phyloP scores from a whole-genome alignment of 2,329 filamentous ascomycete species.

The Fusarium falciforme region DNA sequence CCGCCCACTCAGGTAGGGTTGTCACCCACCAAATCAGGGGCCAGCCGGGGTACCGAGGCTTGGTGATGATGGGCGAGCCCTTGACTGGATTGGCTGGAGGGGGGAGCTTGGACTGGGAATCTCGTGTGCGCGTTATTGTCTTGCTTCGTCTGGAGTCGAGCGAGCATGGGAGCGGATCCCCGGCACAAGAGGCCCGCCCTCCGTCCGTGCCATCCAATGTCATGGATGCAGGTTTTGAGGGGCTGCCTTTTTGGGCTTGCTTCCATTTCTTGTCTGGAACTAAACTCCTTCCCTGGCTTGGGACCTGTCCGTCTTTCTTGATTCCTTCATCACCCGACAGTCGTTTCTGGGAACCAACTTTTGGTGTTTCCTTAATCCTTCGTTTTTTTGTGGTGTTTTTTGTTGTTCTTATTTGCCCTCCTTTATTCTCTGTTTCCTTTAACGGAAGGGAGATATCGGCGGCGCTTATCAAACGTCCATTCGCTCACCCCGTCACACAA shows the following conservation, averaged over 20 bases:
- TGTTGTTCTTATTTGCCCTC: slow-evolving; percentile 8
- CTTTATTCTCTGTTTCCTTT: background rate
- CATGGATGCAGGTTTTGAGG: background rate
- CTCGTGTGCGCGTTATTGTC: slow-evolving; percentile 2
- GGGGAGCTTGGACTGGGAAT: background rate
- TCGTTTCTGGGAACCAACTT: slow-evolving; percentile 28
- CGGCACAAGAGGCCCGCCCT: background rate
- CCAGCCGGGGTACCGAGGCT: background rate
- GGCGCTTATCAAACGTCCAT: slow-evolving; percentile 26
- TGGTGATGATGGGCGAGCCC: background rate
- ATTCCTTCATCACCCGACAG: slow-evolving; percentile 21
- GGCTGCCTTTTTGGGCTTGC: background rate
- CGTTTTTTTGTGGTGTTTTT: slow-evolving; percentile 16
- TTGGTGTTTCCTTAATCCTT: slow-evolving; percentile 36
- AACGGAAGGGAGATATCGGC: slow-evolving; percentile 17
- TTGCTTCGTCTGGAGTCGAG: background rate
- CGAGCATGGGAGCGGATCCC: background rate
- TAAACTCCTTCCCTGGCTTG: background rate
- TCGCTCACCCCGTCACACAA: slow-evolving; percentile 32
- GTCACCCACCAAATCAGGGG: slow-evolving; percentile 6
- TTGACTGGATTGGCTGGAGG: background rate
- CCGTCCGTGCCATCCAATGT: background rate
- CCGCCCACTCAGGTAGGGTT: background rate
- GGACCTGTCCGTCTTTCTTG: background rate
- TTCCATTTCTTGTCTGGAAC: slow-evolving; percentile 3